Evolutionary conservation across 371 early-diverging fungal species (phyloP), one percentile per base, ranked within the genome.

Genomic region (Syncephalastrum sp.): DNA sequence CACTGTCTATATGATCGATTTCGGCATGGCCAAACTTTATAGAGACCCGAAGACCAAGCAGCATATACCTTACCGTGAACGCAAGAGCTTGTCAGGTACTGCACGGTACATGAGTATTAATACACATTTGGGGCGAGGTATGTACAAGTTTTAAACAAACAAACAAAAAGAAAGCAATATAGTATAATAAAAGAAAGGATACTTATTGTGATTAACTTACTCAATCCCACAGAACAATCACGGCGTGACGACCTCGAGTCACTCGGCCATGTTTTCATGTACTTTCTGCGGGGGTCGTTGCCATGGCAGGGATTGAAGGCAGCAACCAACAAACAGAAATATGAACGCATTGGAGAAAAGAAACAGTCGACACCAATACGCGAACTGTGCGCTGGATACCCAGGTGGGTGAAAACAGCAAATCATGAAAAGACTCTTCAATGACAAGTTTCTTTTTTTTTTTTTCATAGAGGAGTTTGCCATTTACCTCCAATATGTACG

Each of bases 241-340:
- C 86, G 95, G 53, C 83, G 95, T 55, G 97, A 96, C 69, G 97
- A 96, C 72, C 71, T 96, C n/a, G 95, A 96, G 68, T 84, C 92
- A 15, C 82, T 96, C 38, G 94, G 92, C 16, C 93, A 94, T 69
- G 94, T 93, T 17, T 85, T 96, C 55, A 85, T 96, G 76, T 96
- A 95, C 81, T 93, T 96, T 61, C 65, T 90, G 44, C 88, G 92
- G 44, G 94, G 94, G 19, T 79, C 81, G 15, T 76, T 96, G 27
- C 97, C 97, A 2, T 96, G 97, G 97, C 94, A 95, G 68, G 91
- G 90, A 6, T 72, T 95, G 42, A 92, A 91, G 72, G 96, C 92
- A 2, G 89, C 87, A 29, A 91, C 88, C 53, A 94, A 94, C 76
- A 83, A 87, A 69, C 93, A 94, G 74, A 95, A 95, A 73, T 95